Evolutionary conservation across 2,329 filamentous ascomycete genomes (phyloP).

Genomic region (Talaromyces sp.): DNA sequence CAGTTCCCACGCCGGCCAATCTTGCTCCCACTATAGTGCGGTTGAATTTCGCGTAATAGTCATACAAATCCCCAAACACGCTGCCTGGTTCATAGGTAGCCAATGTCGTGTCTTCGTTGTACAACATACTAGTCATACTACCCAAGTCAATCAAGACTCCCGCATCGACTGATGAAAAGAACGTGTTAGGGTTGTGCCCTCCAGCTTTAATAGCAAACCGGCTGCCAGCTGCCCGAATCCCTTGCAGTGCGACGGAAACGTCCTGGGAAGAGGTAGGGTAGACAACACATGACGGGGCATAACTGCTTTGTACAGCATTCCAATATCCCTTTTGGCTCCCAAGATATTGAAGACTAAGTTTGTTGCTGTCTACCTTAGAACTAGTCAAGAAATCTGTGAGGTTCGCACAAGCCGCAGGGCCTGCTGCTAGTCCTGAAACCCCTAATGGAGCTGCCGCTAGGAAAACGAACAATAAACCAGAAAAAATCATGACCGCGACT

Average conservation of each 20-base stretch:
- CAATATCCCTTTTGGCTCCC: background rate
- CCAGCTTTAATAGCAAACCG: slow-evolving; percentile 24
- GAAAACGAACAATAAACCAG: background rate
- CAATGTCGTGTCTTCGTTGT: background rate
- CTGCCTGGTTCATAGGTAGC: background rate
- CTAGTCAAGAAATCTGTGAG: background rate
- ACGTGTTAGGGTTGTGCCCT: slow-evolving; percentile 25
- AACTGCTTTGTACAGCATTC: slow-evolving; percentile 20
- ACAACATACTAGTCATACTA: slow-evolving; percentile 22
- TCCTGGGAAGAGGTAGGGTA: slow-evolving; percentile 23
- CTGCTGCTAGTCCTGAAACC: background rate
- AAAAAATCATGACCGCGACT: background rate
- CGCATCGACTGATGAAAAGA: slow-evolving; percentile 30
- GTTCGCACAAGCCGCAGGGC: background rate
- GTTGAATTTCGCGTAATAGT: background rate
- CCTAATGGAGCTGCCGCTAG: background rate
- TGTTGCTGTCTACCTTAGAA: background rate
- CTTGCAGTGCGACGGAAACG: slow-evolving; percentile 22
- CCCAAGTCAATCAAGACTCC: slow-evolving; percentile 23
- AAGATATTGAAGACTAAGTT: background rate
- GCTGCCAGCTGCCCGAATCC: slow-evolving; percentile 21
- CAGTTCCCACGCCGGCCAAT: background rate
- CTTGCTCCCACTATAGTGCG: slow-evolving; percentile 1
- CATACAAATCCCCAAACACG: background rate
- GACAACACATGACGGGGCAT: slow-evolving; percentile 23